Percentiles rank a stretch among this genome's conserved stretches.
Conservation (phyloP, 352 stramenopile genomes). For the Phytopythium kandeliae region DNA sequence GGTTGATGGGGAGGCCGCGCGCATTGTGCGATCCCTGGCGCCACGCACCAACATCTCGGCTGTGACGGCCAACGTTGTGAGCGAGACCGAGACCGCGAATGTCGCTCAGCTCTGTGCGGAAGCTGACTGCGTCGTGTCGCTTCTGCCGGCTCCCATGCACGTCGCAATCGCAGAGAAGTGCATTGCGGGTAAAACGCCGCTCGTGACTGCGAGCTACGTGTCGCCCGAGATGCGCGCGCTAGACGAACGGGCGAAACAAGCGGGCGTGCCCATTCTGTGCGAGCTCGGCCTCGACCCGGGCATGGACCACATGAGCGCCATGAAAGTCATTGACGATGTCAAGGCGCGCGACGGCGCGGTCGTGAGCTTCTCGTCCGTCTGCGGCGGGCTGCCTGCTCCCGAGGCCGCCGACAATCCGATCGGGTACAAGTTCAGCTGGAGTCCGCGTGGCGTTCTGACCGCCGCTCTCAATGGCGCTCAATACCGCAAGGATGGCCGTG, state of each 20-base stretch:
- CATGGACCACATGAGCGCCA: conserved; percentile 96
- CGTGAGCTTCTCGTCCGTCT: conserved; percentile 92
- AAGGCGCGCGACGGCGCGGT: conserved; percentile 87
- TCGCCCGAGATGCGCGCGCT: conserved; percentile 90
- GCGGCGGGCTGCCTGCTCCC: conserved; percentile 91
- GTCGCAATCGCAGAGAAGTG: conserved; percentile 83
- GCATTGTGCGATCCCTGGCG: conserved; percentile 63
- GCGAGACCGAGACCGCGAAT: conserved; percentile 31
- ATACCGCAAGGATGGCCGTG: conserved; percentile 82
- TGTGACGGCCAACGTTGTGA: conserved; percentile 73
- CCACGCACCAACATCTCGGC: conserved; percentile 55
- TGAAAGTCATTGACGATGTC: conserved; percentile 96
- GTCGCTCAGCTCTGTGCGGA: conserved; percentile 65
- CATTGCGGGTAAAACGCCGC: conserved; percentile 77
- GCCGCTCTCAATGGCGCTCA: conserved; percentile 89
- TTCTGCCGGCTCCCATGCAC: conserved; percentile 94
- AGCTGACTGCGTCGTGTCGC: conserved; percentile 91
- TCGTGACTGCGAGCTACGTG: conserved; percentile 96
- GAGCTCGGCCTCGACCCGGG: conserved; percentile 95
- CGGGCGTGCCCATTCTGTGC: conserved; percentile 91
- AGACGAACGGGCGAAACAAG: conserved; percentile 58
- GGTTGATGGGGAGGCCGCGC: conserved; percentile 61
- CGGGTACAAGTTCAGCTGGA: conserved; percentile 98
- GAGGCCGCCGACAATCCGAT: conserved; percentile 95
- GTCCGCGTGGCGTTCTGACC: conserved; percentile 91